Base-by-base conservation (phyloP, 208 protist genomes). In the Acanthamoeba triangularis region DNA sequence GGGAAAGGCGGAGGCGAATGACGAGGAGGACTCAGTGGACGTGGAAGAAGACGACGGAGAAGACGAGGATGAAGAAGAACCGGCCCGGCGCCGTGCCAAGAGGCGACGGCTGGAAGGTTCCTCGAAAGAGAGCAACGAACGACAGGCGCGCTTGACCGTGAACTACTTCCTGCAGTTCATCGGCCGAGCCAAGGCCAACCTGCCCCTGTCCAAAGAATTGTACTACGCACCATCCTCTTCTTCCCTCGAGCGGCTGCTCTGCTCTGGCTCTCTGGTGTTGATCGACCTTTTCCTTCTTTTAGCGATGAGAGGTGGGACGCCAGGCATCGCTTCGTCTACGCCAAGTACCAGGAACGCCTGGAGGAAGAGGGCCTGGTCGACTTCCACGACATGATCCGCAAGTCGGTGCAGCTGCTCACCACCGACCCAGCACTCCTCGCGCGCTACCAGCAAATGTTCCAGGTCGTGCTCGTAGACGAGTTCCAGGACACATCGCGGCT, bases 401-500 rank as follows among this genome's bases (percentile, higher is more conserved):
- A 41, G 33, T 33, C 44, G 30, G 20, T 41, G 8, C 44, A 54
- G 18, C 25, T 49, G 33, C 74, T 82, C 20, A n/a, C 37, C 16
- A 82, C 37, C 74, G 37, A 82, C 37, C 13, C 37, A 11, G 25
- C 25, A 8, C 33, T 54, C 30, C 61, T 67, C 25, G 61, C 23
- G 25, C 61, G 61, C 61, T 67, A 67, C 25, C 61, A 30, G 25
- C 61, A 67, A 30, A 30, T 67, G 61, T 67, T 67, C 25, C 61
- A 67, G 61, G 74, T 82, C 16, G 74, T 82, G 74, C 74, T 82
- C 13, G 74, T 82, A 8, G 74, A 82, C 35, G 74, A 82, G 44
- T 82, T 82, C 44, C 74, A 82, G 49, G 94, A 96, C 61, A 93
- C 85, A 7, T 96, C 94, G 37, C 37, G 35, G 5, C 65, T 61